Evolutionary conservation across 1,139 yeast genomes (phyloP), one percentile per base, ranked within the genome.

Genomic region (Candida glucosophila): DNA sequence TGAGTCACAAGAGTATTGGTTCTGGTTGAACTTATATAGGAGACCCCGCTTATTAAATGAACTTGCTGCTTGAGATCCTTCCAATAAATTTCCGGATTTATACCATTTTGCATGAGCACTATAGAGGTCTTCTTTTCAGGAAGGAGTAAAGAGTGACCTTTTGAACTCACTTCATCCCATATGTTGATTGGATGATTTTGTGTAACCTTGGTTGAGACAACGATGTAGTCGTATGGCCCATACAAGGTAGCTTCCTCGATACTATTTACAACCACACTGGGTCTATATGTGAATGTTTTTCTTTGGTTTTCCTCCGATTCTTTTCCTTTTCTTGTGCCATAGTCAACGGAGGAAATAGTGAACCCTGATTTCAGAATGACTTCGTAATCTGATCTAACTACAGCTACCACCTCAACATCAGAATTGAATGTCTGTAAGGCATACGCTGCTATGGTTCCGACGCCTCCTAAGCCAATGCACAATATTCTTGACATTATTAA

Each of bases 391-490:
- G 56, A 47, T 25, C 63, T 44, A 17, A 57, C 22, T 11, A 28
- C 16, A 6, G 58, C 54, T 1, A 59, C 55, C 16, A 49, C 36
- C 24, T 50, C 49, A 12, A 47, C 50, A 20, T 45, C 42, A 7
- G 39, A 30, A 20, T 54, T 54, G 28, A 40, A 40, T 26, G 26
- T 27, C 22, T 41, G 41, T 11, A 56, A 41, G 3, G 50, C 37
- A 24, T 52, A 50, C 14, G 54, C 47, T 13, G 53, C 52, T 15
- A 55, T 39, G 17, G 45, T 41, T 3, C 63, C 62, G 3, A 56
- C 59, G 6, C 62, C 86, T 6, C 86, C 86, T 37, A 77, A 58
- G 7, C 86, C 86, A 18, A 77, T 60, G n/a, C 73, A 49, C 16
- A 76, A 56, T 3, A 73, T 55, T 27, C 62, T 64, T 4, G 55